Base-by-base conservation (phyloP, 805 yeast genomes). In the Komagataella pseudopastoris region DNA sequence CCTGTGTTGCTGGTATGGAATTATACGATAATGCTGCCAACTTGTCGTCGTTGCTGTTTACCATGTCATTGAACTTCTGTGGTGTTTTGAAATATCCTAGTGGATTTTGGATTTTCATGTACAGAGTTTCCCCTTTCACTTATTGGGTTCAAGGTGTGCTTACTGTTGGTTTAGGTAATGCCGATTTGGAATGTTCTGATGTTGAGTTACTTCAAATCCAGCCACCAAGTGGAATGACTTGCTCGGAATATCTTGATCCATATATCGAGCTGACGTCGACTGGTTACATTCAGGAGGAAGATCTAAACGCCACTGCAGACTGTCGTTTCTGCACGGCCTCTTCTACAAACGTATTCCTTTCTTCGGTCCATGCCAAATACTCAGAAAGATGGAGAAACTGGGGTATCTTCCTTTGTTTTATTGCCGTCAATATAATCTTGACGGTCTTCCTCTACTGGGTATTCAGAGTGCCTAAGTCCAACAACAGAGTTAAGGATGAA, bases 81-180 rank as follows among this genome's bases (percentile, higher is more conserved):
- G 95, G 95, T 74, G 87, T 83, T 47, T 69, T 86, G 68, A 80
- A 77, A 14, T 69, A 77, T 22, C 76, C 80, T 47, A 61, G 70
- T 17, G 80, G 88, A n/a, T 86, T 86, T 72, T 79, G 90, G 89
- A 70, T 75, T 47, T 85, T 83, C 72, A 81, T 85, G 88, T 85
- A 83, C 71, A 72, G 89, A 62, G 75, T 71, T 17, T 78, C 83
- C 22, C 91, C 93, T 16, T 68, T 83, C 55, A 81, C 88, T 1
- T 85, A 84, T 58, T 72, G 83, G 68, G 69, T 85, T 51, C 68
- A 72, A 17, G 81, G 79, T 46, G 63, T 78, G 58, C 62, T 83
- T 51, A 66, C 79, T 45, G 68, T 76, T 50, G 85, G 81, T 55
- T 65, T 82, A 56, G 83, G 81, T 47, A 72, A 72, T 53, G 68